Percentiles rank a stretch among this genome's conserved stretches.
phyloP scores from a whole-genome alignment of 73 alveolate species.

The Paramecium bursaria region DNA sequence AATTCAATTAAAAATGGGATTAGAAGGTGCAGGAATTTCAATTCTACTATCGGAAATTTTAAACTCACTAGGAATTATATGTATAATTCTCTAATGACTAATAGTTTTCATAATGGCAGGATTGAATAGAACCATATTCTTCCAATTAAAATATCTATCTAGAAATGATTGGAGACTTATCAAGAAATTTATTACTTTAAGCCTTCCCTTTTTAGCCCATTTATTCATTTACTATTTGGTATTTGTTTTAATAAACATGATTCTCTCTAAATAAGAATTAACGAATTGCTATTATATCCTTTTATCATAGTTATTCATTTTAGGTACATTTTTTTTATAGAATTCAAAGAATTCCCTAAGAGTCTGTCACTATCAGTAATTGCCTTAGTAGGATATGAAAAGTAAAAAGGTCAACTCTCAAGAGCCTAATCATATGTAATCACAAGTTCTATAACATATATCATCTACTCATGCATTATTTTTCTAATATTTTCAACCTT shows the following conservation, averaged over 20 bases:
- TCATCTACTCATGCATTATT: no score
- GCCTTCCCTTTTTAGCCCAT: not conserved
- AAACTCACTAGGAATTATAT: not conserved
- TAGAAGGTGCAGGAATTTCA: not conserved
- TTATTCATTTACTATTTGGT: not conserved
- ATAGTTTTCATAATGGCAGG: not conserved
- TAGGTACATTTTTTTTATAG: no score
- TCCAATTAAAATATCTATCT: no score
- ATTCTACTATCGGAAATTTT: not conserved
- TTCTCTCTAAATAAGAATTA: not conserved
- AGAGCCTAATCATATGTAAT: not conserved
- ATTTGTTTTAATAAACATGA: no score
- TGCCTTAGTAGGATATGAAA: not conserved
- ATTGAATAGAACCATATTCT: not conserved
- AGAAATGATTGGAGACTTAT: no score
- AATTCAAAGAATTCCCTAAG: not conserved
- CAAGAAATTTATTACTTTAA: not conserved
- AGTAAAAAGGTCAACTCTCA: not conserved
- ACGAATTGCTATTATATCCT: not conserved
- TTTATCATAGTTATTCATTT: no score
- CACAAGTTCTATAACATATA: not conserved
- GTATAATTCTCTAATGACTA: not conserved
- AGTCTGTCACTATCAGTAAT: not conserved
- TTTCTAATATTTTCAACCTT: not conserved
- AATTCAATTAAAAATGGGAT: not conserved